Evolutionary conservation across 176 grass and related monocot species (phyloP), one percentile per base, ranked within the genome.

Genomic region (Musa schizocarpa): DNA sequence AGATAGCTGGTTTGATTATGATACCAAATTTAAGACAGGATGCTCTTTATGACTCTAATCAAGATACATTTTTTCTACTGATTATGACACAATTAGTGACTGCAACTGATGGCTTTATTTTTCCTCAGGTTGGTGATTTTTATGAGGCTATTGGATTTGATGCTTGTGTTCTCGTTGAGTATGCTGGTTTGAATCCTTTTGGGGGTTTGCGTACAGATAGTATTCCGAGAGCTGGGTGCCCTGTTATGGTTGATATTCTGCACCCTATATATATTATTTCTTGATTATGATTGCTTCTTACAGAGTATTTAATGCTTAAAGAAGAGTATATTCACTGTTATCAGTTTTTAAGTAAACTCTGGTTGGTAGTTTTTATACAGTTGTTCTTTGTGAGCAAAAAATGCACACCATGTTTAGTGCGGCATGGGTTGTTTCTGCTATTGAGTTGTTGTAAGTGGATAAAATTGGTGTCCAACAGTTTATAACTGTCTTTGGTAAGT

Each of bases 81-180:
- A 19, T 61, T 16, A n/a, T 69, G 17, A 16, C 51, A 19, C 2
- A 9, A 50, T 50, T 27, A 54, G 14, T 50, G 9, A 9, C 24
- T 63, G 17, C 10, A 69, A 85, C 52, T 20, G 53, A 22, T 57
- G 34, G 19, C 72, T 49, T 53, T 73, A 43, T 80, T 57, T 58
- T 64, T 80, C 56, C 83, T 80, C 82, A 97, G 94, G 94, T 97
- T 72, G 94, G 94, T 76, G 94, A 97, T 27, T 97, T 97, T 74
- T 97, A 97, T 12, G 94, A 97, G 76, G 90, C 94, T 53, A 61
- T 97, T 78, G 94, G 94, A 54, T 97, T 97, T 87, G 94, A 97
- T 89, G 94, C 90, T 48, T 97, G 94, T 83, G 88, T 97, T 79
- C 90, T 97, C 62, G 90, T 97, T 70, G 94, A 97, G 80, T 81